Evolutionary conservation across 2,329 filamentous ascomycete genomes (phyloP).

Genomic region (Xylaria arbuscula): DNA sequence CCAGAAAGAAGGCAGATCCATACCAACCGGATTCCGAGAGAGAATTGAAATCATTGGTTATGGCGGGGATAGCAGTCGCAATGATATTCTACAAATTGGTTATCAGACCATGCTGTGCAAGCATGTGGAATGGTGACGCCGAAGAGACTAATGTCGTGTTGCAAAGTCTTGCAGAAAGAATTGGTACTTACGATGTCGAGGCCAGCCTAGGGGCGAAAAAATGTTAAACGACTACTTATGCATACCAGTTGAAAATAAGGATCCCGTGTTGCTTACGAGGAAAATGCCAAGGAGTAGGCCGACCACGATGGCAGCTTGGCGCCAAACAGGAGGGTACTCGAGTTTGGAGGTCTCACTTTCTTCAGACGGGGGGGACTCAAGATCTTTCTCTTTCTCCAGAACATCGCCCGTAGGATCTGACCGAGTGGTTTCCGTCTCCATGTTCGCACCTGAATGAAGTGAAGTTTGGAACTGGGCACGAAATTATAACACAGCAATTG

Average conservation of each 20-base stretch:
- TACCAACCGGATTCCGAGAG: slow-evolving; percentile 53
- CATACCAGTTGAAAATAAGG: neutral
- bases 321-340: slow-evolving; percentile 22
- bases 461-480: too few relatives aligned
- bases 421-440: slow-evolving; percentile 3
- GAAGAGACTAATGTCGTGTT: neutral
- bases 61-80: slow-evolving; percentile 39
- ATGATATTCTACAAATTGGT: slow-evolving; percentile 34
- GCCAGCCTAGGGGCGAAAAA: slow-evolving; percentile 20
- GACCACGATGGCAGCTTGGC: slow-evolving; percentile 22
- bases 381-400: neutral
- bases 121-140: neutral
- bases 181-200: slow-evolving; percentile 29
- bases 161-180: neutral
- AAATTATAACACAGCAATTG: too few relatives aligned
- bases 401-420: neutral
- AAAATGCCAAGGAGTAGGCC: slow-evolving; percentile 27
- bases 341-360: neutral
- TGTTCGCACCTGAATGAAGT: neutral
- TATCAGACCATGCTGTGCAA: neutral
- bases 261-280: slow-evolving; percentile 17
- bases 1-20: slow-evolving; percentile 49
- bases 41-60: slow-evolving; percentile 46
- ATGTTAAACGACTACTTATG: neutral
- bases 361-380: neutral